Evolutionary conservation across 768 basidiomycete genomes (phyloP), one percentile per base, ranked within the genome.

Genomic region (Leucocoprinus birnbaumii): DNA sequence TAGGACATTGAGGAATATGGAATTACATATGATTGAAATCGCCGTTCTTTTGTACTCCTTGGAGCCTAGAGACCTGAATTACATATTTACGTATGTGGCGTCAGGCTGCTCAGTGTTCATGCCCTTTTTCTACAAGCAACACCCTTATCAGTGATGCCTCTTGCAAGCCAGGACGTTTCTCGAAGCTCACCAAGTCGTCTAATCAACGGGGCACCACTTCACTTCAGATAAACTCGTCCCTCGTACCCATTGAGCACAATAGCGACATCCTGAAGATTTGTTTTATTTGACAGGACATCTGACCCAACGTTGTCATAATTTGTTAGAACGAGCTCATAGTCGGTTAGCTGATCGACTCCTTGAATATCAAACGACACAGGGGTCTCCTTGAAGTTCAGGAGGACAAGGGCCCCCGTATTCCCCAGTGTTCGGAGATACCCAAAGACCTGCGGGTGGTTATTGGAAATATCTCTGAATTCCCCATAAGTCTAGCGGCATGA

Each of bases 401-500:
- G 14, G 4, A 83, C 71, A 19, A 82, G 61, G 6, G 77, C 70
- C 2, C 66, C 73, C 2, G 63, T 52, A 3, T 59, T 52, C 0
- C 67, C 73, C 7, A 80, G 59, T 2, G 67, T 65, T 21, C 84
- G 76, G 1, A 68, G 73, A 62, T 80, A 88, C 0, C 80, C 80
- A 51, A 88, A 83, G 19, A 84, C 75, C 24, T 75, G 60, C 24
- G 80, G 72, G 62, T 87, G 70, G 0, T 63, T 63, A 1, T 68
- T 63, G 7, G 78, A 73, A 3, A 85, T 63, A 31, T 82, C 73
- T 5, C 65, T 61, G 61, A 87, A 91, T 37, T 78, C 73, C 14
- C 89, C 89, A 62, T 83, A 84, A 2, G 82, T 75, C 85, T 86
- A 50, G 4, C 16, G 18, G 13, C 31, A 24, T 11, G 13, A 38